Evolutionary conservation across 2,329 filamentous ascomycete genomes (phyloP).

Genomic region (Colletotrichum eremochloae): DNA sequence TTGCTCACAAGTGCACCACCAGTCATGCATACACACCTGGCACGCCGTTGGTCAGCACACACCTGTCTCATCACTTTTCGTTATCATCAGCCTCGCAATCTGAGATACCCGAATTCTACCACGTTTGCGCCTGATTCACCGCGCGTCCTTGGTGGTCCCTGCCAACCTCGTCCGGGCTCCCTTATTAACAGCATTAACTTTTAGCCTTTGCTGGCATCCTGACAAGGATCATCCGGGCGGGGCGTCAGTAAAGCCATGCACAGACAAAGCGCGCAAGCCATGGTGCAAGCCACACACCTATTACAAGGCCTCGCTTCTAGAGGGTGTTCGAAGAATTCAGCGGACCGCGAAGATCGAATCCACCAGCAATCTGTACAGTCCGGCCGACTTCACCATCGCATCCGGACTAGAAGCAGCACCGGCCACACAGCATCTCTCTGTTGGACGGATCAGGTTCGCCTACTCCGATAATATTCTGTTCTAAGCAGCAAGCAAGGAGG

Average conservation of each 20-base stretch:
- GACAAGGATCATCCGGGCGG: constrained; percentile 26
- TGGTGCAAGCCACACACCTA: constrained; percentile 35
- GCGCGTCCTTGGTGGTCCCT: constrained; percentile 17
- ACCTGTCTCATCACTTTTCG: constrained; percentile 27
- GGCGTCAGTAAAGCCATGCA: constrained; percentile 30
- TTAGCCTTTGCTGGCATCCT: constrained; percentile 22
- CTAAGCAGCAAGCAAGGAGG: too few relatives aligned
- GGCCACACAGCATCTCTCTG: neutral
- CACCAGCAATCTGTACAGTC: constrained; percentile 4
- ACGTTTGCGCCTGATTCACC: constrained; percentile 25
- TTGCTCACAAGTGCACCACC: constrained; percentile 12
- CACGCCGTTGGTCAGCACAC: constrained; percentile 6
- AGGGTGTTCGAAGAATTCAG: constrained; percentile 4
- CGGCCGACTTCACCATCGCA: constrained; percentile 14
- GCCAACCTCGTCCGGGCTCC: constrained; percentile 24
- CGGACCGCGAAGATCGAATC: neutral
- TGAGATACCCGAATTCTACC: constrained; percentile 23
- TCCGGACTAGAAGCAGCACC: constrained; percentile 3
- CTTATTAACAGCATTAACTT: constrained; percentile 5
- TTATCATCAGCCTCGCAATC: constrained; percentile 36
- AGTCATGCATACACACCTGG: constrained; percentile 2
- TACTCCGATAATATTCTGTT: neutral
- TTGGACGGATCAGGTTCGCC: neutral
- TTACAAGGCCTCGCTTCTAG: constrained; percentile 8
- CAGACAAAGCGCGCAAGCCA: constrained; percentile 36